Percentiles rank a stretch among this genome's conserved stretches.
phyloP scores from a whole-genome alignment of 805 yeast genomes.

The Wickerhamia fluorescens region DNA sequence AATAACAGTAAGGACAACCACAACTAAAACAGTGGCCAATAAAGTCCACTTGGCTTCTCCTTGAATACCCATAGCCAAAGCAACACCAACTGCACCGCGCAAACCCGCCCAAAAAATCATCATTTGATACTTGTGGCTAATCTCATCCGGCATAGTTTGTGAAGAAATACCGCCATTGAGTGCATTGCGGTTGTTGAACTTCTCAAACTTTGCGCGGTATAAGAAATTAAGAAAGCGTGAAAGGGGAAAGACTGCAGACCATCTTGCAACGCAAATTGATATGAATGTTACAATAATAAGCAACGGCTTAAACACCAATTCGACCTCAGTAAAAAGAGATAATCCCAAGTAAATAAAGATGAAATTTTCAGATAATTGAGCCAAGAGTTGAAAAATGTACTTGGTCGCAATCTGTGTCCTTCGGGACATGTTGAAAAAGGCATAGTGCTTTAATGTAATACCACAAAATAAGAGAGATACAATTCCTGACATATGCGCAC shows the following conservation, averaged over 20 bases:
- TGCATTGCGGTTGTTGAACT: conserved; percentile 20
- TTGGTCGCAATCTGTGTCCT: conserved; percentile 95
- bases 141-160: conserved; percentile 65
- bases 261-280: conserved; percentile 89
- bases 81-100: conserved; percentile 99
- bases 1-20: conserved; percentile 92
- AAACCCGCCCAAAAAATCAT: conserved; percentile 99
- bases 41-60: conserved; percentile 88
- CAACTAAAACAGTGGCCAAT: conserved; percentile 91
- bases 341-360: conserved; percentile 92
- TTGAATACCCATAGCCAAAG: conserved; percentile 93
- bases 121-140: conserved; percentile 92
- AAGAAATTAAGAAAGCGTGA: conserved; percentile 80
- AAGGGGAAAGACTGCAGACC: conserved; percentile 96
- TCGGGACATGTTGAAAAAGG: conserved; percentile 95
- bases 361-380: conserved; percentile 93
- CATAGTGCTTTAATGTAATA: conserved; percentile 93
- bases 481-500: conserved; percentile 99
- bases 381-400: conserved; percentile 87
- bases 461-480: conserved; percentile 94
- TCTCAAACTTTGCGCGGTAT: conserved; percentile 50
- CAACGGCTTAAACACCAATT: conserved; percentile 88
- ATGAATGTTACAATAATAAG: conserved; percentile 83
- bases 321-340: conserved; percentile 93
- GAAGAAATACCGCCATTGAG: conserved; percentile 34